Evolutionary conservation across 1,284 basidiomycete genomes (phyloP).

Genomic region (Pseudozyma thailandica): DNA sequence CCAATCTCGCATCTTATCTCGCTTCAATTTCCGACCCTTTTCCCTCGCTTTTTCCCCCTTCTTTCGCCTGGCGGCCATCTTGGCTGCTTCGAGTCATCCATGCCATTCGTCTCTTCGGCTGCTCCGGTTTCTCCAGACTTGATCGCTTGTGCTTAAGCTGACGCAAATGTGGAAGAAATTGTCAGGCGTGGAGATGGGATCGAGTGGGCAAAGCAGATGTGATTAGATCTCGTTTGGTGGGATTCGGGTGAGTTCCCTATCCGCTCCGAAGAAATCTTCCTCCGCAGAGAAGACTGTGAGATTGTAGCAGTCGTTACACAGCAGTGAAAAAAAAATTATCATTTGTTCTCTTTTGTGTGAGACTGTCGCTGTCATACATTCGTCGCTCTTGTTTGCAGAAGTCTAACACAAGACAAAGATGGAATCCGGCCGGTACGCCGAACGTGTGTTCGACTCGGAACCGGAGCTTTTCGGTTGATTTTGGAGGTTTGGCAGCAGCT

Average conservation of each 20-base stretch:
- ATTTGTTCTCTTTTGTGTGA: too few relatives aligned
- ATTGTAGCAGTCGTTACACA: not conserved
- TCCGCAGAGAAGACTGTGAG: not conserved
- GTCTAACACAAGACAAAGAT: not conserved
- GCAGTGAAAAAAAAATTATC: not conserved
- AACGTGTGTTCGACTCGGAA: constrained; percentile 25
- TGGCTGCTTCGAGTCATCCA: constrained; percentile 20
- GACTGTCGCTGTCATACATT: too few relatives aligned
- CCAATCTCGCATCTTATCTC: constrained; percentile 27
- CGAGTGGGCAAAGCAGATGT: constrained; percentile 1
- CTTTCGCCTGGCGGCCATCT: not conserved
- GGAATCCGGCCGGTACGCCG: constrained; percentile 17
- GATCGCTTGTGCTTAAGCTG: constrained; percentile 13
- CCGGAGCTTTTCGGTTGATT: constrained; percentile 21
- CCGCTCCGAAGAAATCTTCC: constrained; percentile 17
- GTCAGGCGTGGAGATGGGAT: not conserved
- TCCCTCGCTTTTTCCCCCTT: not conserved
- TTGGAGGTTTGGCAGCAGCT: constrained; percentile 17
- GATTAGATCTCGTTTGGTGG: constrained; percentile 35
- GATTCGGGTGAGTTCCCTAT: constrained; percentile 43
- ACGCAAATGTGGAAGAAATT: constrained; percentile 17
- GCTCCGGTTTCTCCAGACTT: constrained; percentile 1
- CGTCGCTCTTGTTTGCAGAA: not conserved
- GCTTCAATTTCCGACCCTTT: not conserved
- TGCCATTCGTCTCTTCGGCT: not conserved